A percentile compares a stretch with the other conserved stretches of the same genome.
phyloP scores from a whole-genome alignment of 352 stramenopile genomes.

The Phytophthora sp. region DNA sequence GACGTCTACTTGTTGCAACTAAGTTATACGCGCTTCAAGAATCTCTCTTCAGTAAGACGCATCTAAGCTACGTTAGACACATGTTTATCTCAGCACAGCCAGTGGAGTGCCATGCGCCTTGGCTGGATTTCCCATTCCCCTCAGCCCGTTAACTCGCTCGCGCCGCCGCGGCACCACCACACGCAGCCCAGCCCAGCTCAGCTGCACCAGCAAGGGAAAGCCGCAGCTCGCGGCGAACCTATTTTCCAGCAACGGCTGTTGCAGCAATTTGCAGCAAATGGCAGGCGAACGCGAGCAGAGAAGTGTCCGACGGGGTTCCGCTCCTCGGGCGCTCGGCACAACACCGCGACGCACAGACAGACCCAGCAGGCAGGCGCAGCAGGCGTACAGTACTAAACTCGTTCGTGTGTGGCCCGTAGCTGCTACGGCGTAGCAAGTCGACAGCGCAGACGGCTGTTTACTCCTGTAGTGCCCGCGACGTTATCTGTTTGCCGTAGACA shows the following conservation, averaged over 20 bases:
- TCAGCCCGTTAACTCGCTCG: too few species aligned
- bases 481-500: not conserved
- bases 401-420: too few species aligned
- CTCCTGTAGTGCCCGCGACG: not conserved
- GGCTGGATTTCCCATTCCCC: too few species aligned
- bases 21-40: too few species aligned
- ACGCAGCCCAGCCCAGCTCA: not conserved
- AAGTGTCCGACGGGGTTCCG: slow-evolving; percentile 8
- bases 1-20: too few species aligned
- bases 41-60: too few species aligned
- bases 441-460: slow-evolving; percentile 4
- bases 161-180: too few species aligned
- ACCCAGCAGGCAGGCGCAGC: not conserved
- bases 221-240: slow-evolving; percentile 24
- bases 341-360: slow-evolving; percentile 5
- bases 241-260: slow-evolving; percentile 27
- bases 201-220: slow-evolving; percentile 17
- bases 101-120: too few species aligned
- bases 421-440: too few species aligned
- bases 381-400: not conserved
- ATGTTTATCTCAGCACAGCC: too few species aligned
- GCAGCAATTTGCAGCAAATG: slow-evolving; percentile 13
- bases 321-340: not conserved
- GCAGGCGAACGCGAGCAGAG: slow-evolving; percentile 3
- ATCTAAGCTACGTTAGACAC: too few species aligned